A percentile compares a stretch with the other conserved stretches of the same genome.
These are phyloP conservation scores for Schizonepeta tenuifolia DNA, from an alignment of 257 asterid genomes.

Conservation along the genomic window DNA sequence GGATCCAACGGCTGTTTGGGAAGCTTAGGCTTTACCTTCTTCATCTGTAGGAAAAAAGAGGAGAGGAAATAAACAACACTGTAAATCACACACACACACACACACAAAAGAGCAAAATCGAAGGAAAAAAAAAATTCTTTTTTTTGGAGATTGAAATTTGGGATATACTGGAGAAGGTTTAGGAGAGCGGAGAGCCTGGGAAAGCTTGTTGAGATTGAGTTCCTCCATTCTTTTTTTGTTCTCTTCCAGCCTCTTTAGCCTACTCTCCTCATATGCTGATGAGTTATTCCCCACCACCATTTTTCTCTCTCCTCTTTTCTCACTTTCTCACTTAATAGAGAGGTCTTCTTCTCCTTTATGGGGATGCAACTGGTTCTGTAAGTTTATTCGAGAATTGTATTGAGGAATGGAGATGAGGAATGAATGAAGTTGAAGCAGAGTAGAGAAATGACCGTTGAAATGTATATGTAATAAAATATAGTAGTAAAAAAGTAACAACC, in stretches of 20 bases:
- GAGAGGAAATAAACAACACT: too few species aligned
- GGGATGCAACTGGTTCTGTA: neutral
- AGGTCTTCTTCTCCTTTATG: neutral
- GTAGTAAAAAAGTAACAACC: neutral
- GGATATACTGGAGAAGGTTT: conserved; percentile 57
- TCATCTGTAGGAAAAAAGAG: conserved; percentile 50
- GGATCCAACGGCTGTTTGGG: conserved; percentile 51
- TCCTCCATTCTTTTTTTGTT: conserved; percentile 76
- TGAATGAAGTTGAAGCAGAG: neutral
- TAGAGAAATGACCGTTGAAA: conserved; percentile 20
- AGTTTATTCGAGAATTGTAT: neutral
- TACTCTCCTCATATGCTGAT: conserved; percentile 56
- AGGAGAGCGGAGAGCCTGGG: conserved; percentile 54
- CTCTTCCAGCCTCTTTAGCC: conserved; percentile 66
- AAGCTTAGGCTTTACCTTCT: conserved; percentile 54
- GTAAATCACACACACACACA: neutral
- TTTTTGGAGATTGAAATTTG: too few species aligned
- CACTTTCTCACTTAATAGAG: neutral
- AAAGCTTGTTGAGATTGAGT: conserved; percentile 64
- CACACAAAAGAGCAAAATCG: neutral
- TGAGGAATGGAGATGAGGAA: neutral
- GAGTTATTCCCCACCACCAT: conserved; percentile 64
- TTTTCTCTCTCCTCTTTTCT: conserved; percentile 22
- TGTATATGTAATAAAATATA: too few species aligned
- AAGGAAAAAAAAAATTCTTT: neutral